Evolutionary conservation across 169 alveolate genomes (phyloP), one percentile per base, ranked within the genome.

Genomic region (Plasmodium coatneyi): DNA sequence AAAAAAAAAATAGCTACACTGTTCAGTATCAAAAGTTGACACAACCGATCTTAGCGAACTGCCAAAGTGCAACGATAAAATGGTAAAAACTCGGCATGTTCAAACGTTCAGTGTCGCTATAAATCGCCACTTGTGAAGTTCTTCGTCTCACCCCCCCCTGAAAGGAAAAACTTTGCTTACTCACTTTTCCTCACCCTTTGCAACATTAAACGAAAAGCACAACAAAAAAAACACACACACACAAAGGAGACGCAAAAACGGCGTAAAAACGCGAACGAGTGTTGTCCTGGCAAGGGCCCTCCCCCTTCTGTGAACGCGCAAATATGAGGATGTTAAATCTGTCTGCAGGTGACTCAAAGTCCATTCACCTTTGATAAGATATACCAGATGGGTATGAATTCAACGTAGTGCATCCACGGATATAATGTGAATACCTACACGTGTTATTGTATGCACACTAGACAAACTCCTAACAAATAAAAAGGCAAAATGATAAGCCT

Each of bases 401-500:
- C 54, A 10, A 43, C 54, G 10, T 43, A 43, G 32, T 60, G 74
- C 74, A n/a, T 60, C 74, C 74, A 60, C 25, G 32, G n/a, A 43
- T 12, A 43, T 43, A 12, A 12, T 43, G 10, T 43, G 54, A 43
- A 43, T 43, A 19, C 5, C 32, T 34, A 4, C 12, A 60, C 74
- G 74, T 60, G 74, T 60, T 60, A 60, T 49, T 84, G 78, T 71
- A 84, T 46, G 43, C 25, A 54, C 36, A 74, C 39, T 71, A 71
- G 49, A 25, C 10, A 34, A 66, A 84, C 30, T 3, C 9, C 49
- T 52, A 74, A 74, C 41, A 83, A 81, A 25, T 25, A 81, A 28
- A 28, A 81, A 46, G 74, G 6, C 71, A 82, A 71, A 76, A 87
- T 87, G 93, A 79, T 25, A 56, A 87, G 70, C 19, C 66, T 87